Percentiles rank a stretch among this genome's conserved stretches.
Evolutionary conservation across 768 basidiomycete genomes (phyloP).

Genomic region (Leccinum longicurvipes): DNA sequence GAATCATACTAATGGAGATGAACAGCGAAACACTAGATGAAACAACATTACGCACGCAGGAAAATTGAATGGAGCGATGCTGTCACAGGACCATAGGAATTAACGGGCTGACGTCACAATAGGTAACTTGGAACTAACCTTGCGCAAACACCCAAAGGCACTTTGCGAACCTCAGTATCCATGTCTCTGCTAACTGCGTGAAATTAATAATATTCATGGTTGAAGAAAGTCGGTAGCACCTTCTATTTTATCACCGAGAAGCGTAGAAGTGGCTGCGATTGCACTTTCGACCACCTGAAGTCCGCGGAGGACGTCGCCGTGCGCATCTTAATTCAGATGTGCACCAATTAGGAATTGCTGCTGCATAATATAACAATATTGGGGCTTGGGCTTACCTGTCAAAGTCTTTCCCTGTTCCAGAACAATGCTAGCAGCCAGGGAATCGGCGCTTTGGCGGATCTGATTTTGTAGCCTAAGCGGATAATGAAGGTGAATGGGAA

Average conservation of each 20-base stretch:
- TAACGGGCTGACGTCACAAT: not conserved
- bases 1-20: conserved; percentile 71
- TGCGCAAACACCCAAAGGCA: conserved; percentile 87
- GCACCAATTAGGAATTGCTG: not conserved
- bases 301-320: conserved; percentile 91
- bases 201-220: conserved; percentile 12
- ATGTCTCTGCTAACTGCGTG: conserved; percentile 84
- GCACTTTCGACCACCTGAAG: conserved; percentile 86
- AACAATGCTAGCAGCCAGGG: conserved; percentile 85
- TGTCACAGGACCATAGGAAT: conserved; percentile 26
- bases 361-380: not conserved
- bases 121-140: conserved; percentile 33
- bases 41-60: conserved; percentile 57
- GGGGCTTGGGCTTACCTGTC: conserved; percentile 48
- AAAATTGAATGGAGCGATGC: conserved; percentile 87
- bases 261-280: conserved; percentile 72
- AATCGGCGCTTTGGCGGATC: conserved; percentile 81
- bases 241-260: conserved; percentile 92
- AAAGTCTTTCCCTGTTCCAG: conserved; percentile 96
- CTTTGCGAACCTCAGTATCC: conserved; percentile 85
- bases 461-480: conserved; percentile 72
- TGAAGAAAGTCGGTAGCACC: conserved; percentile 41
- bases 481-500: conserved; percentile 3
- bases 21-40: not conserved
- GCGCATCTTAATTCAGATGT: conserved; percentile 76